Evolutionary conservation across 352 stramenopile species (phyloP).

Genomic region (Phytopythium montanum): DNA sequence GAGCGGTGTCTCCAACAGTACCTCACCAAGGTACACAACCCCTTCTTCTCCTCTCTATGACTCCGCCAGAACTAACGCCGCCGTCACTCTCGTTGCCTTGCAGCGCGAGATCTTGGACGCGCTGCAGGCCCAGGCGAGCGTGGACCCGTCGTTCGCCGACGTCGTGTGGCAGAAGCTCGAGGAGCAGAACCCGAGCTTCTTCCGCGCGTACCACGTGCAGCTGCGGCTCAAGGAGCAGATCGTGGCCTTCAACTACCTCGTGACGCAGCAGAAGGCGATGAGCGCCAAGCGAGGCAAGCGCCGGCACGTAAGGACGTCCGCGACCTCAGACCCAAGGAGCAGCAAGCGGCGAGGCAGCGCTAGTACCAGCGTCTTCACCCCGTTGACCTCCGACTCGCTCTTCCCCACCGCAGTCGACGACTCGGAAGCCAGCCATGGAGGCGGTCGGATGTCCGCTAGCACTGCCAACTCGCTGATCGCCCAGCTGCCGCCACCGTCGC

Average conservation of each 20-base stretch:
- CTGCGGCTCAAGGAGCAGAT: conserved; percentile 90
- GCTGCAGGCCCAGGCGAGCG: conserved; percentile 66
- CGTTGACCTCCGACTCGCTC: conserved; percentile 14
- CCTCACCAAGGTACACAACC: conserved; percentile 82
- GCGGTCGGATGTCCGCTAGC: conserved; percentile 5
- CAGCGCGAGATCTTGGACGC: conserved; percentile 63
- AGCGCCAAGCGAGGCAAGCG: conserved; percentile 42
- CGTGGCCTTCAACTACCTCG: conserved; percentile 90
- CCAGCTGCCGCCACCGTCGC: conserved; percentile 27
- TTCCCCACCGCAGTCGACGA: background rate
- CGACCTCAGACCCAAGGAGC: background rate
- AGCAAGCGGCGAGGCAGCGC: background rate
- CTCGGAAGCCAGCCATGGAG: background rate
- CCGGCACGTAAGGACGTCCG: conserved; percentile 1
- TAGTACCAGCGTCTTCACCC: conserved; percentile 18
- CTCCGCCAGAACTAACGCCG: background rate
- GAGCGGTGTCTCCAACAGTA: conserved; percentile 90
- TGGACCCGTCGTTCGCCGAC: conserved; percentile 81
- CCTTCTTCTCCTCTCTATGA: background rate
- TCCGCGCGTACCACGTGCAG: conserved; percentile 80
- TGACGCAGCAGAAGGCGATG: conserved; percentile 75
- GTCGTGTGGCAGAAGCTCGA: conserved; percentile 92
- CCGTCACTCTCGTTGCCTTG: background rate
- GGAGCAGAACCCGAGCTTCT: conserved; percentile 90
- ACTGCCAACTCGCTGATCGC: conserved; percentile 12